Conservation (phyloP, 306 rosid genomes). For the Lagenaria siceraria region DNA sequence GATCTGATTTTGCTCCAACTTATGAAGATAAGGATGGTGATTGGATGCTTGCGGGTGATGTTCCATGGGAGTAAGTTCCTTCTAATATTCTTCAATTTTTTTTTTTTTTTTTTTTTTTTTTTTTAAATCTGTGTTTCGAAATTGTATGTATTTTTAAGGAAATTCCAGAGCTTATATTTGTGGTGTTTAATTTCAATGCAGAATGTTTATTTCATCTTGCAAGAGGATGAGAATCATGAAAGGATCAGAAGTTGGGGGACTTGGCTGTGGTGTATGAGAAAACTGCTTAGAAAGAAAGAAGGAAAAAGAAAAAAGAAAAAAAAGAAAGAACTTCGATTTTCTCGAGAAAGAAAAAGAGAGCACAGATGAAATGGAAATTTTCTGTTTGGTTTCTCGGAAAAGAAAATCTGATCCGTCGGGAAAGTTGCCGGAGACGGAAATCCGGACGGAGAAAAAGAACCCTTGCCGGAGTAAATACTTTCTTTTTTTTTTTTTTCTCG, state of each 20-base stretch:
- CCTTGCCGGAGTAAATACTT: background rate
- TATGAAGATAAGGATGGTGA: constrained; percentile 89
- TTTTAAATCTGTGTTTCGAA: background rate
- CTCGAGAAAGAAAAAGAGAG: background rate
- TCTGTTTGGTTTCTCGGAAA: constrained; percentile 6
- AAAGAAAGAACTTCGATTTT: background rate
- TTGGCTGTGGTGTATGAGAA: background rate
- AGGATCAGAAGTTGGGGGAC: background rate
- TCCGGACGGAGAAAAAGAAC: background rate
- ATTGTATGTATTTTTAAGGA: background rate
- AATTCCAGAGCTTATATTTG: background rate
- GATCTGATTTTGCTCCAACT: constrained; percentile 62
- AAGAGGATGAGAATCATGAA: constrained; percentile 9
- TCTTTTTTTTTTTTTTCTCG: background rate
- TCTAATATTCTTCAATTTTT: background rate
- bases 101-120: too few species aligned
- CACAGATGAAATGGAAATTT: background rate
- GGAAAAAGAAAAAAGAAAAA: background rate
- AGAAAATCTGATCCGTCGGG: background rate
- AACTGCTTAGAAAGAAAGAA: background rate
- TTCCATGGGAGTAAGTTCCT: constrained; percentile 74
- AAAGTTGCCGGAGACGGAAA: background rate
- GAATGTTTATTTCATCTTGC: constrained; percentile 1
- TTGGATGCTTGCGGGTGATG: constrained; percentile 94
- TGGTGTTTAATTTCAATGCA: background rate